phyloP scores from a whole-genome alignment of 768 basidiomycete species.

The Leccinum broughii region DNA sequence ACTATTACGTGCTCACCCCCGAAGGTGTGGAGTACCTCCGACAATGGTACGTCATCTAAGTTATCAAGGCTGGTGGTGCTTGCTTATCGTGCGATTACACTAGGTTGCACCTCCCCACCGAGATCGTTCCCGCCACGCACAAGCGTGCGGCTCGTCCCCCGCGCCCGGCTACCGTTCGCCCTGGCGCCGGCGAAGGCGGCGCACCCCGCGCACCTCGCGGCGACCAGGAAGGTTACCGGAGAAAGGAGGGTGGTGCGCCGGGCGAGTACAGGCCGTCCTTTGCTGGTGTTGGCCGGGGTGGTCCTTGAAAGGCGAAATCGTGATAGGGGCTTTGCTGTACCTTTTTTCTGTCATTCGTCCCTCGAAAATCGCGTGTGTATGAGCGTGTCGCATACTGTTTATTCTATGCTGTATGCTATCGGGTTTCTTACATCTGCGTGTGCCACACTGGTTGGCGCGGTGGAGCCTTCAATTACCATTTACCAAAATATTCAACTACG shows the following conservation, averaged over 20 bases:
- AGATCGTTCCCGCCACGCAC: constrained; percentile 97
- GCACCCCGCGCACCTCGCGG: constrained; percentile 88
- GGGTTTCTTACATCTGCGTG: not conserved
- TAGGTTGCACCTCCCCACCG: constrained; percentile 90
- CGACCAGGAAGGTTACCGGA: constrained; percentile 86
- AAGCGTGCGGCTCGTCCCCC: constrained; percentile 92
- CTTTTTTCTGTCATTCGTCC: not conserved
- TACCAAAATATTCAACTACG: no score
- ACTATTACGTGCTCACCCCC: constrained; percentile 96
- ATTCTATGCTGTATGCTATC: constrained; percentile 29
- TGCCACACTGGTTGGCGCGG: no score
- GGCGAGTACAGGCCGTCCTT: constrained; percentile 90
- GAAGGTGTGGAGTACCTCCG: constrained; percentile 98
- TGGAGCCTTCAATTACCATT: not conserved
- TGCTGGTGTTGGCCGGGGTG: constrained; percentile 87
- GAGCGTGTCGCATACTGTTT: constrained; percentile 28
- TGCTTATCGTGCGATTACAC: not conserved
- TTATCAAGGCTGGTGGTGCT: not conserved
- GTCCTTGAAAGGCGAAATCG: constrained; percentile 46
- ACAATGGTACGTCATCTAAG: constrained; percentile 58
- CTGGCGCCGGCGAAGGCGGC: constrained; percentile 70
- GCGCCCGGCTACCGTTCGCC: constrained; percentile 75
- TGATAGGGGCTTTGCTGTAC: not conserved
- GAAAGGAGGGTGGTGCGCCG: constrained; percentile 85
- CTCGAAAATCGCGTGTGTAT: constrained; percentile 25